These are phyloP conservation scores for Breviolum minutum DNA, from an alignment of 73 alveolate species.

Conservation along the genomic window DNA sequence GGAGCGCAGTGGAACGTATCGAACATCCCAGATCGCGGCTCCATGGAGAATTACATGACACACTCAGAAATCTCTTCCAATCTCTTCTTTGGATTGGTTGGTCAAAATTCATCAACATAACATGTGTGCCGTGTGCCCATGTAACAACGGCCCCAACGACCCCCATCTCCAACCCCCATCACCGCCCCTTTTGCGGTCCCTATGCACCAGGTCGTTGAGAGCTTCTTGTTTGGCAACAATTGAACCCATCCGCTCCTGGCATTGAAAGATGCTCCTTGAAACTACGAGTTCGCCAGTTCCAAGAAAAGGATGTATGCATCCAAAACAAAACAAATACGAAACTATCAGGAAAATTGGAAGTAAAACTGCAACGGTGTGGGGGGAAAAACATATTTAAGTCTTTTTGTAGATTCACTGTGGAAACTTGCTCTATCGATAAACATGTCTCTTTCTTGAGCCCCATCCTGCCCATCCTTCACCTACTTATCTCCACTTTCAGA, in stretches of 20 bases:
- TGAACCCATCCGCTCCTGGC: constrained; percentile 86
- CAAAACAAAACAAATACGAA: background rate
- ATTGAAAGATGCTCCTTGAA: background rate
- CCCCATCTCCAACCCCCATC: background rate
- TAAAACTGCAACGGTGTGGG: background rate
- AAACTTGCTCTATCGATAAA: background rate
- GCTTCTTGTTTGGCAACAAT: constrained; percentile 58
- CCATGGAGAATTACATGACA: no score
- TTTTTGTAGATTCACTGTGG: background rate
- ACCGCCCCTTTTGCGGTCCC: background rate
- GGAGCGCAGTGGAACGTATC: no score
- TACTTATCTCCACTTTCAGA: background rate
- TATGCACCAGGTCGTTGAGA: constrained; percentile 78
- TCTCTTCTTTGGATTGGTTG: background rate
- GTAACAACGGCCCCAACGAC: no score
- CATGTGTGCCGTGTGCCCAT: no score
- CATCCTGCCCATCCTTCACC: no score
- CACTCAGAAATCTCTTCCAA: background rate
- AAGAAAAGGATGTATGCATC: background rate
- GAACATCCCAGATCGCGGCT: no score
- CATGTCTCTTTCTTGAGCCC: no score
- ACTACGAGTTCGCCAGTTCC: background rate
- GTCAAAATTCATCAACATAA: background rate
- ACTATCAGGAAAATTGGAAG: background rate
- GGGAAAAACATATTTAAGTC: background rate